Percentiles rank a stretch among this genome's conserved stretches.
These are phyloP conservation scores for Arthroderma uncinatum DNA, from an alignment of 2,329 filamentous ascomycete species.

Conservation along the genomic window DNA sequence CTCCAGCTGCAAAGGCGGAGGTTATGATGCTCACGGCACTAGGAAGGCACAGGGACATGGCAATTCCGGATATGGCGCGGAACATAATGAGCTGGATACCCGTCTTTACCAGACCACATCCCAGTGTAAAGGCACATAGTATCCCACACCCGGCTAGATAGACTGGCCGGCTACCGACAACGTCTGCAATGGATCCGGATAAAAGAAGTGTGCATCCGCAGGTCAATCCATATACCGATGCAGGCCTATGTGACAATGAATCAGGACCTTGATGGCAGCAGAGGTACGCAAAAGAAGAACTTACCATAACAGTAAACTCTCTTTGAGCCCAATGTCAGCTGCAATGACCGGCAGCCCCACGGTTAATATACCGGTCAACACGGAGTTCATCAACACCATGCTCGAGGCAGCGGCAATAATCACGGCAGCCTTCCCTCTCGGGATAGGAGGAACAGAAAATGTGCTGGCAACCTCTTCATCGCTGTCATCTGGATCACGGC, in stretches of 20 bases:
- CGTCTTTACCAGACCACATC: constrained; percentile 30
- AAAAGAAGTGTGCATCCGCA: constrained; percentile 39
- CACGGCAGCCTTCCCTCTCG: constrained; percentile 9
- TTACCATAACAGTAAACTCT: constrained; percentile 20
- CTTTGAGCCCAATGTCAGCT: constrained; percentile 16
- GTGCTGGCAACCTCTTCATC: constrained; percentile 1
- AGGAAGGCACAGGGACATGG: constrained; percentile 37
- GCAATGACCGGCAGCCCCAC: constrained; percentile 19
- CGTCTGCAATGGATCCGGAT: constrained; percentile 40
- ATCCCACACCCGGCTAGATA: constrained; percentile 38
- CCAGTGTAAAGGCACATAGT: constrained; percentile 32
- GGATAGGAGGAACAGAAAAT: neutral
- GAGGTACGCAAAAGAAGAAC: neutral
- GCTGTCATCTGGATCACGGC: neutral
- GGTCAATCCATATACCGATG: constrained; percentile 24
- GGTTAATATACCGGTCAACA: constrained; percentile 18
- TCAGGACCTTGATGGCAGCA: neutral
- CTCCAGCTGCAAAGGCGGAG: constrained; percentile 34
- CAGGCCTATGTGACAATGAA: constrained; percentile 17
- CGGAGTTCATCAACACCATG: constrained; percentile 15
- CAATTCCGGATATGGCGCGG: constrained; percentile 36
- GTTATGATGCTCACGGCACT: constrained; percentile 40
- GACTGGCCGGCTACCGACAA: constrained; percentile 37
- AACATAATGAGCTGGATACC: constrained; percentile 37
- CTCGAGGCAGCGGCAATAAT: constrained; percentile 15